Percentiles rank a stretch among this genome's conserved stretches.
phyloP scores from a whole-genome alignment of 2,329 filamentous ascomycete species.

The Penicillium paneum region DNA sequence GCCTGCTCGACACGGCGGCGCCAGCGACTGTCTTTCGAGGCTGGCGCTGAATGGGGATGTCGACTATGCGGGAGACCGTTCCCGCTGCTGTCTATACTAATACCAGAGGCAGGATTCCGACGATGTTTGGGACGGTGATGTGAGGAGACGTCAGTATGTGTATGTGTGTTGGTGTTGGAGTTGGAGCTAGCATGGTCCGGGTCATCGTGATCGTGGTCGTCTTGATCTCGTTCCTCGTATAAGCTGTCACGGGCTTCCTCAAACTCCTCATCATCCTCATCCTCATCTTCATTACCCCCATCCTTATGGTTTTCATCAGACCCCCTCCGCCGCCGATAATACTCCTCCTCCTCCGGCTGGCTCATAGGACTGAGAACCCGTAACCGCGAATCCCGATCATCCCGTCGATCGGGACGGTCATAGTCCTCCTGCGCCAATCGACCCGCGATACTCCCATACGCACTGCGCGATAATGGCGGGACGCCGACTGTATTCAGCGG shows the following conservation, averaged over 20 bases:
- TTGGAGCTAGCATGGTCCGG: conserved; percentile 43
- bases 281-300: conserved; percentile 31
- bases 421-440: conserved; percentile 35
- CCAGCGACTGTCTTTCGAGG: conserved; percentile 63
- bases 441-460: conserved; percentile 36
- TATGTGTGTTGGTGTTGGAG: conserved; percentile 12
- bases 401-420: conserved; percentile 33
- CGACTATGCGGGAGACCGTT: conserved; percentile 6
- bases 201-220: conserved; percentile 25
- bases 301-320: conserved; percentile 19
- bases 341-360: conserved; percentile 63
- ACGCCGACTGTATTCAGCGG: conserved; percentile 31
- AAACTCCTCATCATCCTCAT: conserved; percentile 38
- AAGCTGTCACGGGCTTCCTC: conserved; percentile 36
- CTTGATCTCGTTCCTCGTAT: conserved; percentile 32
- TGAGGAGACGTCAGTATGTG: conserved; percentile 24
- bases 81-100: conserved; percentile 11
- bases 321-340: conserved; percentile 43
- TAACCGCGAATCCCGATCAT: conserved; percentile 52
- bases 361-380: conserved; percentile 81
- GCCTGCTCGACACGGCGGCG: conserved; percentile 78
- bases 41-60: background rate
- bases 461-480: conserved; percentile 27
- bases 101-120: conserved; percentile 7
- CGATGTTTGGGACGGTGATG: conserved; percentile 6